Evolutionary conservation across 139 green algal genomes (phyloP).

Genomic region (Chlorella sorokiniana): DNA sequence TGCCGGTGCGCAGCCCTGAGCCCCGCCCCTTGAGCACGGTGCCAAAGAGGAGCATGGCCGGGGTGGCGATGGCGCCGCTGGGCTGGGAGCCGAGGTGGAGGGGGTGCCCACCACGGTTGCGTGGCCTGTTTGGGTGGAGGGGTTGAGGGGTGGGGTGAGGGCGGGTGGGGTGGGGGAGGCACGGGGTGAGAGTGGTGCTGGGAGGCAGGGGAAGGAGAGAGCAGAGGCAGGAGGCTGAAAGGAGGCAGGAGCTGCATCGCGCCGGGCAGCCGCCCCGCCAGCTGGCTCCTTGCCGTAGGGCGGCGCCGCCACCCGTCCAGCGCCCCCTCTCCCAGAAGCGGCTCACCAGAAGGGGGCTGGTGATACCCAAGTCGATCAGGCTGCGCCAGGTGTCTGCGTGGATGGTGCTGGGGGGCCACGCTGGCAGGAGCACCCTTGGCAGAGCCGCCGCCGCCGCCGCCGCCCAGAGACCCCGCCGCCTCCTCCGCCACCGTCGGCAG

Average conservation of each 20-base stretch:
- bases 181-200: background rate
- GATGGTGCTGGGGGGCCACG: constrained; percentile 6
- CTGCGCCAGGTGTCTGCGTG: constrained; percentile 30
- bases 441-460: background rate
- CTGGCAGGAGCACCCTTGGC: background rate
- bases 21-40: constrained; percentile 6
- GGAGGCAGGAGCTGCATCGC: too few species aligned
- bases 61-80: constrained; percentile 12
- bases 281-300: too few species aligned
- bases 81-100: constrained; percentile 21
- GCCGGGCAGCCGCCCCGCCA: too few species aligned
- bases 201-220: background rate
- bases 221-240: background rate
- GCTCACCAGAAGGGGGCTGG: constrained; percentile 18
- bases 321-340: too few species aligned
- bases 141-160: background rate
- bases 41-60: constrained; percentile 34
- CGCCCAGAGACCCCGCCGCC: background rate
- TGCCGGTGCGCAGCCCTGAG: background rate
- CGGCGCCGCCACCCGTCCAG: too few species aligned
- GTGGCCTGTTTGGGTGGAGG: too few species aligned
- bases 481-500: background rate
- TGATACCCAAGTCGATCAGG: constrained; percentile 25
- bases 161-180: background rate
- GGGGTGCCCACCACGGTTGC: constrained; percentile 22